Conservation (phyloP, 2,329 filamentous ascomycete genomes). For the Curvularia sp. region DNA sequence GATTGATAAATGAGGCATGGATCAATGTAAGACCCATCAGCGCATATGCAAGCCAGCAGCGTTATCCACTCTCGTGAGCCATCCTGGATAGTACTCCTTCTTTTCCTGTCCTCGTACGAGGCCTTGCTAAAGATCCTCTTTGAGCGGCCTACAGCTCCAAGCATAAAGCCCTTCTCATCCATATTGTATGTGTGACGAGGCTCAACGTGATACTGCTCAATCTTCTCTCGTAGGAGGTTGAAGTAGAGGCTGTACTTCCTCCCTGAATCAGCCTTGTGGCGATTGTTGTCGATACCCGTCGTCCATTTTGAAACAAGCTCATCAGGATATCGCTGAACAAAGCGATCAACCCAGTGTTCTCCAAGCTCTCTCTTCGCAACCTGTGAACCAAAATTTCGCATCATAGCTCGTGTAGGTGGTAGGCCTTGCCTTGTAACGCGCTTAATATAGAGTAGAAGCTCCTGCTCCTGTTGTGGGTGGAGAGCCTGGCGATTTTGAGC, state of each 20-base stretch:
- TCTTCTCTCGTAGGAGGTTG: conserved; percentile 12
- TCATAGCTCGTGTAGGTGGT: neutral
- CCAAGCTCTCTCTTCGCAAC: no score
- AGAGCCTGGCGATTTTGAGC: neutral
- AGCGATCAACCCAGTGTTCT: conserved; percentile 21
- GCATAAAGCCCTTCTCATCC: no score
- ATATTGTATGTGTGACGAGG: conserved; percentile 13
- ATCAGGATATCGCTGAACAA: conserved; percentile 11
- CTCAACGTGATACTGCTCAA: conserved; percentile 8
- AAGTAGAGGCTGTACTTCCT: conserved; percentile 20
- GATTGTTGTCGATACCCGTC: conserved; percentile 13
- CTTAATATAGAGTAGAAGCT: neutral
- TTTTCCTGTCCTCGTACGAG: no score
- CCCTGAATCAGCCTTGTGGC: conserved; percentile 18
- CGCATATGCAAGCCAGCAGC: no score
- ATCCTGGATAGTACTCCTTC: no score
- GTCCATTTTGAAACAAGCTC: conserved; percentile 14
- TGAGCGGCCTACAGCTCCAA: no score
- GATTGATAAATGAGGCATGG: no score
- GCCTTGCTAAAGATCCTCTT: no score
- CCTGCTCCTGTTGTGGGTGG: neutral
- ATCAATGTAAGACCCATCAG: no score
- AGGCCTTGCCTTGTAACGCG: neutral
- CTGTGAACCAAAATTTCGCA: no score
- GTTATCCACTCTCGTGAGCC: no score